These are phyloP conservation scores for Symmetrospora coprosmae DNA, from an alignment of 768 basidiomycete species.

Conservation along the genomic window DNA sequence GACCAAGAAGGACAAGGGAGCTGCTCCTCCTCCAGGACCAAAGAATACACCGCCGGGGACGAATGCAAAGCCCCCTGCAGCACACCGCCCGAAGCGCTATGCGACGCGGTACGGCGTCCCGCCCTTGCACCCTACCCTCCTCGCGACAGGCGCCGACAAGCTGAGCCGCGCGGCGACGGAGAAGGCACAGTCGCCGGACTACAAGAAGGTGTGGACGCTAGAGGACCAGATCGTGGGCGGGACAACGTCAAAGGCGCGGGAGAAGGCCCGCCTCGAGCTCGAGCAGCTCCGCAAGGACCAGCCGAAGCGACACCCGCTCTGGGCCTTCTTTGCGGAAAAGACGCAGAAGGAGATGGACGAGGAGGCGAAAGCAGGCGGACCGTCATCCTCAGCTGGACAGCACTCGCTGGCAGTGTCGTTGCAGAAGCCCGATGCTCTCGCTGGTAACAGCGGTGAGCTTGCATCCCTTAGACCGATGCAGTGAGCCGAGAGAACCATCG, in stretches of 20 bases:
- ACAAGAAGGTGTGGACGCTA: constrained; percentile 2
- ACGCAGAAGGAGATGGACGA: constrained; percentile 25
- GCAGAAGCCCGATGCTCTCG: neutral
- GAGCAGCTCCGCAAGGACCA: constrained; percentile 21
- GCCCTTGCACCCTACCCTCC: neutral
- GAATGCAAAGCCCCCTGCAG: constrained; percentile 18
- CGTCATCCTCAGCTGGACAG: neutral
- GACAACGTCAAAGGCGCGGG: neutral
- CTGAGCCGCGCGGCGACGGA: neutral
- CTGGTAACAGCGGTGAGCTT: neutral
- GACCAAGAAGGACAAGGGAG: neutral
- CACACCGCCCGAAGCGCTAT: constrained; percentile 28
- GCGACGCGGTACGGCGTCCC: constrained; percentile 28
- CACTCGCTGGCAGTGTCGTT: constrained; percentile 3
- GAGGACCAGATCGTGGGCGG: neutral
- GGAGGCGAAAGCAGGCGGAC: constrained; percentile 1
- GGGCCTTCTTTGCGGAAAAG: constrained; percentile 32
- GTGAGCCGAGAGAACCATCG: too few species aligned
- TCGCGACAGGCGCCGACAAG: neutral
- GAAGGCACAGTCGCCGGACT: constrained; percentile 8
- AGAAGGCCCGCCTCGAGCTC: neutral
- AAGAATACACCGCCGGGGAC: constrained; percentile 11
- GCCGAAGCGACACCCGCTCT: constrained; percentile 27
- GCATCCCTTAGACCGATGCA: neutral
- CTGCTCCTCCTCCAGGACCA: neutral